Base-by-base conservation (phyloP, 2,329 filamentous ascomycete species). In the Stachybotrys chartarum region DNA sequence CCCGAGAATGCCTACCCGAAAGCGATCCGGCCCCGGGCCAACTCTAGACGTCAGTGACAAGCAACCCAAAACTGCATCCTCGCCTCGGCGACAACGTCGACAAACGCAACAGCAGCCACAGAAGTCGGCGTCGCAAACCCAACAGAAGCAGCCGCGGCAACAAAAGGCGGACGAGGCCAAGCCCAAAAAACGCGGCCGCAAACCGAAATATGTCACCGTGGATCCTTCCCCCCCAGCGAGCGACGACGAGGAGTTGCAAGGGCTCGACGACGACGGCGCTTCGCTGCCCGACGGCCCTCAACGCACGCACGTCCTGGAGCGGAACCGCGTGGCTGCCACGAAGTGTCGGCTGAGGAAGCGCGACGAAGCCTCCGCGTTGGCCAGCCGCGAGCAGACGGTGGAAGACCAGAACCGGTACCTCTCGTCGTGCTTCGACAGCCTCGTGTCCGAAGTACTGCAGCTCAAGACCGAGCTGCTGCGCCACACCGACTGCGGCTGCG, bases 261-360 rank as follows among this genome's bases (percentile, higher is more conserved):
- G 24, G 42, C 51, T 39, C 10, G 59, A 59, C 30, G 12, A 31
- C 16, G 61, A 64, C n/a, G 59, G 63, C 14, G 60, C 63, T 12
- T 58, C 59, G 8, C 54, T 59, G 16, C 60, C 62, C 24, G 64
- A 56, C 44, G 63, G 66, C 10, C 61, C 62, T 11, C 59, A 60
- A 12, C 61, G 64, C 14, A 58, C 61, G 47, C 64, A 60, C 11
- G 64, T 66, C 35, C 59, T 69, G 24, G 67, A 69, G 56, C 67
- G 67, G 10, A 69, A 69, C 53, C 61, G 67, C 52, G 61, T 68
- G 24, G 67, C 67, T 8, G 67, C 67, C 18, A 69, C 64, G 11
- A 68, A 68, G 51, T 69, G 66, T 51, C 67, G 67, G n/a, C 54
- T 62, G 12, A 58, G 67, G 6, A 69, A 68, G 56, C 62, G 67